Percentiles rank a stretch among this genome's conserved stretches.
Evolutionary conservation across 768 basidiomycete species (phyloP).

Genomic region (Suillus placidus): DNA sequence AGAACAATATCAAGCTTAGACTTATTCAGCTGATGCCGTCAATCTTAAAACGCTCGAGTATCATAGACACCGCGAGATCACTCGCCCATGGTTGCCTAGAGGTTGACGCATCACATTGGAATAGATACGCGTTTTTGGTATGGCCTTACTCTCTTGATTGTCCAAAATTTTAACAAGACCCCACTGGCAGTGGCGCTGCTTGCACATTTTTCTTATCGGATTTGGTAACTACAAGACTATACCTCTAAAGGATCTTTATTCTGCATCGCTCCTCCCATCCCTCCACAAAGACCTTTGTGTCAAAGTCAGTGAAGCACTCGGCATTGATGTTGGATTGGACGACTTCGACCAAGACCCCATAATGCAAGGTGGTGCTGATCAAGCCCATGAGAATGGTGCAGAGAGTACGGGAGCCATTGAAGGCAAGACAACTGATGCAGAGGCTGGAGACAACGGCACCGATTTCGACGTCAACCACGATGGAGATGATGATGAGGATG

Average conservation of each 20-base stretch:
- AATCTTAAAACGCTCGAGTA: conserved; percentile 2
- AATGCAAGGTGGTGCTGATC: not conserved
- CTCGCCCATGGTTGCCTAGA: conserved; percentile 2
- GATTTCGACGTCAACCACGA: too few relatives aligned
- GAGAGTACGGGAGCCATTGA: not conserved
- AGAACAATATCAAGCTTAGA: not conserved
- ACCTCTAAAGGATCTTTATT: not conserved
- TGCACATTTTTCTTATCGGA: too few relatives aligned
- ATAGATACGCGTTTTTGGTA: conserved; percentile 8
- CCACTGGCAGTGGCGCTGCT: not conserved
- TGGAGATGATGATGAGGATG: not conserved
- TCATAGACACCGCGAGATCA: conserved; percentile 5
- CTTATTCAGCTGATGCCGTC: not conserved
- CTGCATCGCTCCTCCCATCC: not conserved
- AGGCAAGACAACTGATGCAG: not conserved
- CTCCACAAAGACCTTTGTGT: not conserved
- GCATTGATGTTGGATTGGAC: not conserved
- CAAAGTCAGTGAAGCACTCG: conserved; percentile 5
- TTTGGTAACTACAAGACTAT: not conserved
- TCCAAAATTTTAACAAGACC: not conserved
- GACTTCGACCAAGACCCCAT: not conserved
- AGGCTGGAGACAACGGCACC: not conserved
- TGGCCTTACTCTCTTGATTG: not conserved
- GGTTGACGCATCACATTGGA: conserved; percentile 8
- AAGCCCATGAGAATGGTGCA: not conserved